phyloP scores from a whole-genome alignment of 768 basidiomycete genomes.

The Pleurotus salmoneostramineus region DNA sequence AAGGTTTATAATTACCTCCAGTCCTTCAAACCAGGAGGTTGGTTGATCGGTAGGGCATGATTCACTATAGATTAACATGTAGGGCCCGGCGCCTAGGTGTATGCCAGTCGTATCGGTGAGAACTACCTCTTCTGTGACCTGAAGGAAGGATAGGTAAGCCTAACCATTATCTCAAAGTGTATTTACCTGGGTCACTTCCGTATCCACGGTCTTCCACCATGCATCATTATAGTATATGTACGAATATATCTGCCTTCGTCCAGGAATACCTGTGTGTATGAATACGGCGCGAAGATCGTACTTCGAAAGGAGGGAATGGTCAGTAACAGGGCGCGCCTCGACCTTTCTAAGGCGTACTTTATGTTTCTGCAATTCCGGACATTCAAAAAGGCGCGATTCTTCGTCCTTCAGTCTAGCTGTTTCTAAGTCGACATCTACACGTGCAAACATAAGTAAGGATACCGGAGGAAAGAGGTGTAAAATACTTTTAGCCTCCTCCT shows the following conservation, averaged over 20 bases:
- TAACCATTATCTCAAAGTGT: neutral
- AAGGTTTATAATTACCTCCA: neutral
- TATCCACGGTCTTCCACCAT: conserved; percentile 85
- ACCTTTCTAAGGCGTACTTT: conserved; percentile 34
- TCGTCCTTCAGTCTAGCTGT: conserved; percentile 41
- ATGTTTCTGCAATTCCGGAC: conserved; percentile 60
- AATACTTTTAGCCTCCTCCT: conserved; percentile 51
- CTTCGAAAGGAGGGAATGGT: conserved; percentile 27
- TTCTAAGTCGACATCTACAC: conserved; percentile 48
- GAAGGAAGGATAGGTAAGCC: neutral
- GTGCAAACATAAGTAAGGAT: neutral
- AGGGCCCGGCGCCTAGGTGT: conserved; percentile 75
- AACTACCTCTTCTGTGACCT: neutral
- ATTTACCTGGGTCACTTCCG: conserved; percentile 57
- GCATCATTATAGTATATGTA: conserved; percentile 61
- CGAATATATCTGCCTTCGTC: conserved; percentile 74
- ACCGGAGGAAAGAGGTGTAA: neutral
- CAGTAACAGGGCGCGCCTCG: no score
- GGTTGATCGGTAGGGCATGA: conserved; percentile 6
- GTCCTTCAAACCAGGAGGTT: neutral
- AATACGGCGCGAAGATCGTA: conserved; percentile 81
- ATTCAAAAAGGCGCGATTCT: conserved; percentile 47
- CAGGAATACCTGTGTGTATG: conserved; percentile 73
- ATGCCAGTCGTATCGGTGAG: conserved; percentile 40
- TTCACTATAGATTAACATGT: conserved; percentile 67